phyloP scores from a whole-genome alignment of 73 alveolate species.

The Diophrys sp. region DNA sequence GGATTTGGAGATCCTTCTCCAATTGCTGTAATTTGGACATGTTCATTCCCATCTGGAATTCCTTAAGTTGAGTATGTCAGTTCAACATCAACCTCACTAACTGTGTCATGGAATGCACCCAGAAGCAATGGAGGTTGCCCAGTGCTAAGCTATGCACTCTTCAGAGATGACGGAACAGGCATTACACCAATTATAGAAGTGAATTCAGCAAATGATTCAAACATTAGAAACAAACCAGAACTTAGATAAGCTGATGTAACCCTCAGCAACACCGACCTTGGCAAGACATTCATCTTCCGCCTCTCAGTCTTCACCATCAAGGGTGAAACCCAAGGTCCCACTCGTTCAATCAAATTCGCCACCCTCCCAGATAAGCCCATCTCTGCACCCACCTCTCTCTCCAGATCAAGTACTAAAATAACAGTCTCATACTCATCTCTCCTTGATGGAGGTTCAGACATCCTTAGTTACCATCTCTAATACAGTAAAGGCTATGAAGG shows the following conservation, averaged over 20 bases:
- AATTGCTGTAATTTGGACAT: constrained; percentile 3
- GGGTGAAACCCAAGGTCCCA: neutral
- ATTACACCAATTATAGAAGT: constrained; percentile 30
- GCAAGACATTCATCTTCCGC: constrained; percentile 4
- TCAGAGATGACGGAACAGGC: constrained; percentile 35
- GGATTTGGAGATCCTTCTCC: constrained; percentile 26
- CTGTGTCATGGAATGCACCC: constrained; percentile 63
- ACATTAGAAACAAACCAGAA: constrained; percentile 11
- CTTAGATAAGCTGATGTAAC: constrained; percentile 12
- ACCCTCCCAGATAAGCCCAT: constrained; percentile 2
- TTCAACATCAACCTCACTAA: constrained; percentile 33
- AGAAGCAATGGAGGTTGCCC: constrained; percentile 63
- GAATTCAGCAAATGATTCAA: constrained; percentile 13
- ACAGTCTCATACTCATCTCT: neutral
- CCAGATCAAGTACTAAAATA: neutral
- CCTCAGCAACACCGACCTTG: neutral
- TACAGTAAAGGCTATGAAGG: constrained; percentile 14
- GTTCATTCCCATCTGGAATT: too few relatives aligned
- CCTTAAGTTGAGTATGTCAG: constrained; percentile 19
- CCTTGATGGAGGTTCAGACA: constrained; percentile 18
- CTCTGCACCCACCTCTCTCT: too few relatives aligned
- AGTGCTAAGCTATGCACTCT: constrained; percentile 55
- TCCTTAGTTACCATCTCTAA: constrained; percentile 20
- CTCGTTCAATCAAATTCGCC: neutral
- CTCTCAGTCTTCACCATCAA: neutral